Base-by-base conservation (phyloP, 2,329 filamentous ascomycete species). In the Colletotrichum coccodes region DNA sequence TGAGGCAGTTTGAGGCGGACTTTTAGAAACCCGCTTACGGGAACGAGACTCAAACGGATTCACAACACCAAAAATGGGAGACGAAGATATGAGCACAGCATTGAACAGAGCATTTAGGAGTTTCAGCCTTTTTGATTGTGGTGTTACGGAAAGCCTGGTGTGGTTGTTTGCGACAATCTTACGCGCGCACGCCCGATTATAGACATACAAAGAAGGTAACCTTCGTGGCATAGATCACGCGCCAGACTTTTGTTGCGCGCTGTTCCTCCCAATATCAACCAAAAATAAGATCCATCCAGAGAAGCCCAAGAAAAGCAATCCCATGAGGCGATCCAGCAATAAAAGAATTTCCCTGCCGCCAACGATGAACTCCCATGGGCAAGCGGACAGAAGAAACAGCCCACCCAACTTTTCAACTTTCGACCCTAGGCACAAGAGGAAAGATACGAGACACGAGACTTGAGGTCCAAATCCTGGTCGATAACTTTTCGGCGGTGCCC, bases 1-100 rank as follows among this genome's bases (percentile, higher is more conserved):
- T 98, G n/a, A 87, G 96, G 71, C 88, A 90, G 66, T 94, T 92
- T 75, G 95, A 98, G 73, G 85, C 86, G 1, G 84, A 83, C 8
- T 69, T 85, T 74, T 81, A 72, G 72, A 56, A 49, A 36, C 4
- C 16, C 28, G 36, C 16, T 26, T 38, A 30, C 26, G 16, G 46
- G n/a, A n/a, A n/a, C 46, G 44, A 63, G 18, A 16, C 14, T 1
- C 38, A 49, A 14, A 50, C 42, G 46, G 11, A 61, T 50, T 34
- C 58, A 65, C 68, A 44, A 54, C 59, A 70, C 68, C 23, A 26
- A 18, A 71, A 14, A 40, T 9, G 23, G 38, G 28, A 11, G 44
- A 59, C 47, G 32, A 44, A 14, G 34, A 54, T 18, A 52, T 46
- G 21, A 64, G n/a, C 36, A 53, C 50, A 14, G 18, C 21, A 32